These are phyloP conservation scores for Zygosaccharomyces pseudorouxii DNA, from an alignment of 805 yeast genomes.

Conservation along the genomic window DNA sequence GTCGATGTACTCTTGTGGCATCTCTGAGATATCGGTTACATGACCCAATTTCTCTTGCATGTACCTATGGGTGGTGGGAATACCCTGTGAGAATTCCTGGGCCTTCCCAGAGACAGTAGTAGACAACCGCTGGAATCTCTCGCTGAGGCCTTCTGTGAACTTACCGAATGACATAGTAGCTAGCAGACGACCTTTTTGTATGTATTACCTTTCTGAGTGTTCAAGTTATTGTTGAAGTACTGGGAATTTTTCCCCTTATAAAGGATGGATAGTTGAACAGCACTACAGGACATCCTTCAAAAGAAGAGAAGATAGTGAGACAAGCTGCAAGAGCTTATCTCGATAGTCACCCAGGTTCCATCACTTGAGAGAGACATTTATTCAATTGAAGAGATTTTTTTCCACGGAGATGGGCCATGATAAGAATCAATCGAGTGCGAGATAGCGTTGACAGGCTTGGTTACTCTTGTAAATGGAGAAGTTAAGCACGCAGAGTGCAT, in stretches of 20 bases:
- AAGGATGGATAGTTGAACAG: neutral
- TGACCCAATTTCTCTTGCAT: constrained; percentile 77
- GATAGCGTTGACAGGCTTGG: too few relatives aligned
- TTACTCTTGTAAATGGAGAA: too few relatives aligned
- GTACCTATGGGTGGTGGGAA: constrained; percentile 71
- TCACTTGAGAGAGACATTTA: too few relatives aligned
- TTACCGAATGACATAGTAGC: constrained; percentile 29
- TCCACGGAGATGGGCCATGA: too few relatives aligned
- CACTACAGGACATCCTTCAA: neutral
- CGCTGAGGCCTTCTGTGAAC: constrained; percentile 28
- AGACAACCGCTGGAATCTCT: constrained; percentile 32
- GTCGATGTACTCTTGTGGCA: constrained; percentile 75
- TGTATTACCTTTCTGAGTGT: neutral
- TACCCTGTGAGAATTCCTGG: constrained; percentile 45
- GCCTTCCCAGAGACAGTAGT: constrained; percentile 32
- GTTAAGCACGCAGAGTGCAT: too few relatives aligned
- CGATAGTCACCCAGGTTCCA: neutral
- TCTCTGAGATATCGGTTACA: constrained; percentile 76
- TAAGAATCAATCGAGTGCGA: too few relatives aligned
- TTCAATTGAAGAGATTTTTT: too few relatives aligned
- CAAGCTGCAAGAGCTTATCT: neutral
- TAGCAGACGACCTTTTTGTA: neutral
- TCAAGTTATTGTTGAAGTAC: neutral
- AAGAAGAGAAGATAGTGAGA: neutral
- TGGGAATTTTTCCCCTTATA: neutral